Evolutionary conservation across 1,284 basidiomycete species (phyloP).

Genomic region (Ceratobasidium sp.): DNA sequence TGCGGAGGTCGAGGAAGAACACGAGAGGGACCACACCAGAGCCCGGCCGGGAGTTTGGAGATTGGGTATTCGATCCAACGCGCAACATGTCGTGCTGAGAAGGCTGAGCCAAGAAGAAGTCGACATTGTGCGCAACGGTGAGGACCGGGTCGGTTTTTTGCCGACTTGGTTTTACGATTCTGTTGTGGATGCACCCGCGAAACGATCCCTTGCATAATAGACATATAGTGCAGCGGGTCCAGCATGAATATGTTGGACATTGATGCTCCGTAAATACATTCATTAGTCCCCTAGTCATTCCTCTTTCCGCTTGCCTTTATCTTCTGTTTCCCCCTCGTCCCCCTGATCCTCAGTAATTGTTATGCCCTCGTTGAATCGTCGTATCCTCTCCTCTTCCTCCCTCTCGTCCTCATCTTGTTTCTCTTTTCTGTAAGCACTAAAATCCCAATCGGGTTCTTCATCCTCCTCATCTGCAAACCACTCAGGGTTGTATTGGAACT

Average conservation of each 20-base stretch:
- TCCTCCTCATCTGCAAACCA: constrained; percentile 92
- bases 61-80: constrained; percentile 56
- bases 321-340: constrained; percentile 19
- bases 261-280: background rate
- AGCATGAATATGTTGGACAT: background rate
- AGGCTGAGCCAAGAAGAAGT: constrained; percentile 57
- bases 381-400: constrained; percentile 61
- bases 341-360: constrained; percentile 37
- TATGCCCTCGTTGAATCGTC: constrained; percentile 49
- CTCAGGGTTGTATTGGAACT: constrained; percentile 97
- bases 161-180: constrained; percentile 78
- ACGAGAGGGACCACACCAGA: constrained; percentile 61
- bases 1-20: constrained; percentile 75
- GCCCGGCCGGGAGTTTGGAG: constrained; percentile 53
- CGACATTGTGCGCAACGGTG: constrained; percentile 70
- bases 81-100: constrained; percentile 11
- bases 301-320: constrained; percentile 34
- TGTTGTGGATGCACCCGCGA: constrained; percentile 40
- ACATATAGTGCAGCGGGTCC: constrained; percentile 24
- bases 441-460: constrained; percentile 77
- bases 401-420: constrained; percentile 70
- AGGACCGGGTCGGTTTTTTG: constrained; percentile 79
- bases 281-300: background rate
- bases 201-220: background rate
- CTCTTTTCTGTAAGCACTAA: constrained; percentile 71